Base-by-base conservation (phyloP, 768 basidiomycete genomes). In the Hemileccinum impolitum region DNA sequence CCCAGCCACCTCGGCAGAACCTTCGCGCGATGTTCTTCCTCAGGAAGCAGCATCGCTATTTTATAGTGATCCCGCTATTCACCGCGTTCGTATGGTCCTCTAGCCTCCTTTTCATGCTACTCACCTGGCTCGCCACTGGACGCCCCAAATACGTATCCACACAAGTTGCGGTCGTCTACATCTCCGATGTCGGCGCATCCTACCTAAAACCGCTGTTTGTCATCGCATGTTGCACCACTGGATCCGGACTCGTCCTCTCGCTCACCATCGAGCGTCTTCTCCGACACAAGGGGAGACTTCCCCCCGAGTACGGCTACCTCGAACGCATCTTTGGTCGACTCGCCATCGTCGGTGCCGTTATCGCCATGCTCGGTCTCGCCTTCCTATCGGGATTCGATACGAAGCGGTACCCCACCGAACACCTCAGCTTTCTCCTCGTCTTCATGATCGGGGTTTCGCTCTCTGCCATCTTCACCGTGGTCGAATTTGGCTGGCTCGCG, bases 191-290 rank as follows among this genome's bases (percentile, higher is more conserved):
- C 31, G 87, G 84, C n/a, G 87, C 89, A 17, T 76, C 76, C 54
- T 72, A 75, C 44, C 70, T 90, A 38, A 90, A 90, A 61, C 88
- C 89, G 3, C 74, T 90, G 32, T 91, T 91, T 58, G 71, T 90
- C 43, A 71, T 75, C 14, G 82, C 82, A 7, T 84, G 81, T 56
- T 69, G 72, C 34, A 75, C 88, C 50, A 87, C 88, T 2, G 81
- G 77, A 7, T 65, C 78, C 3, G 70, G 75, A 0, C 87, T 90
- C 65, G 68, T 85, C 57, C 66, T 82, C 41, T 78, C 80, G 8
- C 74, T 90, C 23, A 54, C 73, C 5, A 59, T 82, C 26, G 85
- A 90, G 64, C 74, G 86, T 40, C 76, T 78, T 57, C 71, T 89
- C 30, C 70, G 86, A 52, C 84, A 90, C 62, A 69, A 74, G 11